phyloP scores from a whole-genome alignment of 2,329 filamentous ascomycete genomes.

The Ophiosphaerella narmari region DNA sequence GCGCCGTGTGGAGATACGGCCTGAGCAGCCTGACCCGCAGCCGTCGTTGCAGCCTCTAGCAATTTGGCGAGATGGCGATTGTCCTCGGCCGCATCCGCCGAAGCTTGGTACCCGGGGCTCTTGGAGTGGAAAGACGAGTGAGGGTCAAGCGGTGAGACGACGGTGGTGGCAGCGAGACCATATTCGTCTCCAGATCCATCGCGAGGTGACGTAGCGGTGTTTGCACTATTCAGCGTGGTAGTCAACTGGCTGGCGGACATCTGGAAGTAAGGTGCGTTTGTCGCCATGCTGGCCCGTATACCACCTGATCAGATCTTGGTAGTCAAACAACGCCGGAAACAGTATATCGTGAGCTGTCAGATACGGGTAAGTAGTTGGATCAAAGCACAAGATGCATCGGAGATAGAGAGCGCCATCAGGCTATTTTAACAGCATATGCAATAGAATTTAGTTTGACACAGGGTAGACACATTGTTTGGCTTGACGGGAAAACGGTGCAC shows the following conservation, averaged over 20 bases:
- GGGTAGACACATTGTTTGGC: conserved; percentile 14
- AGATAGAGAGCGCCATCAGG: conserved; percentile 13
- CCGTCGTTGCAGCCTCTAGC: conserved; percentile 44
- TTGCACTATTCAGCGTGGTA: conserved; percentile 26
- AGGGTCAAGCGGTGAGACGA: conserved; percentile 16
- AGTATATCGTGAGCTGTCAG: conserved; percentile 16
- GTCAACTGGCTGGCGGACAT: conserved; percentile 35
- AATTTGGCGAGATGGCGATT: conserved; percentile 42
- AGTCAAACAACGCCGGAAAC: conserved; percentile 15
- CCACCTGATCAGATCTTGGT: conserved; percentile 14
- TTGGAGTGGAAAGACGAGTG: conserved; percentile 22
- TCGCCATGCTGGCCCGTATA: conserved; percentile 29
- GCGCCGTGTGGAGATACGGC: conserved; percentile 15
- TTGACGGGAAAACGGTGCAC: conserved; percentile 14
- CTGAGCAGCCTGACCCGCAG: conserved; percentile 32
- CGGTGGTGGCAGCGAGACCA: conserved; percentile 19
- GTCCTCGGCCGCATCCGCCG: conserved; percentile 28
- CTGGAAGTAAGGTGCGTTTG: conserved; percentile 46
- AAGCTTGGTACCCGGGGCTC: conserved; percentile 14
- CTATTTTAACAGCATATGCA: conserved; percentile 21
- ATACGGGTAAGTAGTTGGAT: conserved; percentile 26
- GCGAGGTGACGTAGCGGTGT: conserved; percentile 18
- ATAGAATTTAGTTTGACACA: conserved; percentile 20
- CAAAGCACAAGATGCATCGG: conserved; percentile 11
- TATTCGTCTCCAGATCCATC: conserved; percentile 27